phyloP scores from a whole-genome alignment of 1,139 yeast species.

The Nakaseomyces sp. region DNA sequence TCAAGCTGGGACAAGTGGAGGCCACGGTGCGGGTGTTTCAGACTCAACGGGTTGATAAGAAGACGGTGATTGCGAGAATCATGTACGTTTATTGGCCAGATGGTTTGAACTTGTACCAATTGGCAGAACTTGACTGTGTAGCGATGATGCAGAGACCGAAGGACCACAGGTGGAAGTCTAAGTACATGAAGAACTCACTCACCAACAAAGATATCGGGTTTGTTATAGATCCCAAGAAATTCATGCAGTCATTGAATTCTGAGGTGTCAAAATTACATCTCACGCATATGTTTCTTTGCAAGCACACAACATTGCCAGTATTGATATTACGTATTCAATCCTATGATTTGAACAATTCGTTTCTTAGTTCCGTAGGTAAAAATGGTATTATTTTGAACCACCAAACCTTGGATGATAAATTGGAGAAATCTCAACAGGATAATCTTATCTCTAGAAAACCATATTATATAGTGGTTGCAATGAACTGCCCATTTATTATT shows the following conservation, averaged over 20 bases:
- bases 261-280: constrained; percentile 44
- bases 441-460: constrained; percentile 50
- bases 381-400: neutral
- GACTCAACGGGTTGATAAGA: constrained; percentile 12
- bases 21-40: constrained; percentile 19
- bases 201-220: neutral
- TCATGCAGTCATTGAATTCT: constrained; percentile 41
- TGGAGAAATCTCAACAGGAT: constrained; percentile 17
- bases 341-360: constrained; percentile 40
- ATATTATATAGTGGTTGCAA: constrained; percentile 56
- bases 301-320: constrained; percentile 55
- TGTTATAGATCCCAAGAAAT: constrained; percentile 26
- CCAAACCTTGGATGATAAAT: constrained; percentile 17
- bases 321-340: constrained; percentile 57
- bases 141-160: constrained; percentile 49
- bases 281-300: constrained; percentile 57
- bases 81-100: constrained; percentile 49
- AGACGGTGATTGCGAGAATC: constrained; percentile 27
- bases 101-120: constrained; percentile 60
- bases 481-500: constrained; percentile 57
- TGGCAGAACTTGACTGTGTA: constrained; percentile 67
- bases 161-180: constrained; percentile 41
- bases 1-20: constrained; percentile 13
- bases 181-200: neutral
- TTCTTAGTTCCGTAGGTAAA: constrained; percentile 7